Percentiles rank a stretch among this genome's conserved stretches.
Evolutionary conservation across 306 rosid species (phyloP).

Genomic region (Rosa chinensis): DNA sequence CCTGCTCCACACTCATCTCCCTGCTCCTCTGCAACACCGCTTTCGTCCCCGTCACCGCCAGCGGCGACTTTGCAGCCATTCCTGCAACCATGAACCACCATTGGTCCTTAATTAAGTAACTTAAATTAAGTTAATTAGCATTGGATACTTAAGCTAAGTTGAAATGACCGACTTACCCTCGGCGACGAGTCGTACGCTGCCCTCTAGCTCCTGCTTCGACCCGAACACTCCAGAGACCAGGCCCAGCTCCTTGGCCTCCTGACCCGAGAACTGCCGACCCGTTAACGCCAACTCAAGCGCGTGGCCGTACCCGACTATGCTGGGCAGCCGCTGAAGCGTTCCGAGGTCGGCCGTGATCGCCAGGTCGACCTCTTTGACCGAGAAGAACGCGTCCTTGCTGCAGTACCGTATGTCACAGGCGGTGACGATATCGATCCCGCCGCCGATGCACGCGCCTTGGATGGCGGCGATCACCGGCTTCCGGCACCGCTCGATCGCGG

Average conservation of each 20-base stretch:
- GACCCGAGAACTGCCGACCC: slow-evolving; percentile 68
- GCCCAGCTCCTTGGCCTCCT: slow-evolving; percentile 70
- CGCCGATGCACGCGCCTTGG: slow-evolving; percentile 83
- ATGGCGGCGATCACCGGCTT: slow-evolving; percentile 78
- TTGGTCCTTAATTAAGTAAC: background rate
- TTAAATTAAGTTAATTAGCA: background rate
- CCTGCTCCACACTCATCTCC: slow-evolving; percentile 71
- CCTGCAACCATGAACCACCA: slow-evolving; percentile 32
- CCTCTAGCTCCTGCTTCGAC: slow-evolving; percentile 49
- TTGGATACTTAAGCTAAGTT: fast-evolving
- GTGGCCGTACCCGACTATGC: slow-evolving; percentile 69
- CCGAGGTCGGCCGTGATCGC: slow-evolving; percentile 87
- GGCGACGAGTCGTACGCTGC: slow-evolving; percentile 44
- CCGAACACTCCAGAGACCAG: slow-evolving; percentile 54
- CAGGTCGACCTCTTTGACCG: slow-evolving; percentile 84
- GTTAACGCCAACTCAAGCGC: slow-evolving; percentile 84
- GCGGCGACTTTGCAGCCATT: slow-evolving; percentile 70
- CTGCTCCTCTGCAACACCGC: slow-evolving; percentile 69
- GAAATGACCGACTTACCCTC: slow-evolving; percentile 44
- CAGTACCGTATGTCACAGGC: slow-evolving; percentile 86
- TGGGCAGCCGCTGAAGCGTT: slow-evolving; percentile 78
- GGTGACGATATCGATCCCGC: slow-evolving; percentile 66
- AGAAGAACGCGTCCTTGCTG: slow-evolving; percentile 69
- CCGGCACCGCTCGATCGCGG: slow-evolving; percentile 80
- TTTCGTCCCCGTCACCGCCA: slow-evolving; percentile 77